Base-by-base conservation (phyloP, 1,284 basidiomycete species). In the Tremellales sp. region DNA sequence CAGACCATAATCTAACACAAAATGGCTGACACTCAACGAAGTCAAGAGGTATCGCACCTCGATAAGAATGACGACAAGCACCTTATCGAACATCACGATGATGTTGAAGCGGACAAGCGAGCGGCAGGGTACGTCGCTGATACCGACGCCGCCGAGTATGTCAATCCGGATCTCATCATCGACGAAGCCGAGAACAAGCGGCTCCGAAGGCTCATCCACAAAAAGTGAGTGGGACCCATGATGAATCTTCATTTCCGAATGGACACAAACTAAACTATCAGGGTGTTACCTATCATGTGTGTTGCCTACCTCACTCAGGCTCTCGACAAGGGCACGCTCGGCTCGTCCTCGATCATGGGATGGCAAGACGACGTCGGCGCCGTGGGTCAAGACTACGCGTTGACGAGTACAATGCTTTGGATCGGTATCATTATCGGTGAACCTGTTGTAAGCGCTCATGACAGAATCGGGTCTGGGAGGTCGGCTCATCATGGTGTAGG, bases 331-430 rank as follows among this genome's bases (percentile, higher is more conserved):
- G 55, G 43, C 25, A 61, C 63, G 4, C 43, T 58, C 12, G 52
- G 52, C 13, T 43, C 57, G 2, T 33, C 54, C 1, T 49, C 49
- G 42, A 68, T 68, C 51, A 68, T 69, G 67, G 67, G 67, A 5
- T 65, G 64, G 65, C 49, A 57, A 29, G 48, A 54, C 24, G 58
- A 63, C 40, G 58, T 66, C 23, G 52, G 53, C 17, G 66, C 65
- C 3, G 46, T 49, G 23, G 64, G 62, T 2, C 62, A 68, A 43
- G 64, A 66, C 49, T 68, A 64, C 41, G 61, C 61, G 3, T 46
- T 63, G 15, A 66, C 63, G 3, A 47, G 51, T 5, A 67, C 67
- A 8, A 36, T 61, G 3, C 53, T 64, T 1, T 64, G 56, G 56
- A 49, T 48, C 33, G 62, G 62, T 40, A 56, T 64, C 41, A 56